Evolutionary conservation across 129 eudicot species (phyloP).

Genomic region (sunflower (Helianthus annuus)): HanXRQr2.0-SUNRISE NC_035443.2:171998401-171998900

Average conservation of each 20-base stretch:
- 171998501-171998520: slow-evolving; percentile 59
- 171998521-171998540: slow-evolving; percentile 36
- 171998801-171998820: too few species aligned
- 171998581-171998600: slow-evolving; percentile 48
- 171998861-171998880: too few species aligned
- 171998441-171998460: too few species aligned
- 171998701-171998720: neutral
- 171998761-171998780: neutral
- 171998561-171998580: slow-evolving; percentile 56
- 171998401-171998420: neutral
- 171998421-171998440: too few species aligned
- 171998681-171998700: slow-evolving; percentile 23
- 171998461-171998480: neutral
- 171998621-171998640: slow-evolving; percentile 37
- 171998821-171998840: too few species aligned
- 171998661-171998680: slow-evolving; percentile 29
- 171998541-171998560: slow-evolving; percentile 43
- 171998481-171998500: slow-evolving; percentile 57
- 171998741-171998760: neutral
- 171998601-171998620: slow-evolving; percentile 44
- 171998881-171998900: too few species aligned
- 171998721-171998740: neutral
- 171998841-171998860: too few species aligned
- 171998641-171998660: slow-evolving; percentile 58
- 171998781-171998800: neutral